These are phyloP conservation scores for Malus hybrid DNA, from an alignment of 331 rosid species.

Conservation along the genomic window DNA sequence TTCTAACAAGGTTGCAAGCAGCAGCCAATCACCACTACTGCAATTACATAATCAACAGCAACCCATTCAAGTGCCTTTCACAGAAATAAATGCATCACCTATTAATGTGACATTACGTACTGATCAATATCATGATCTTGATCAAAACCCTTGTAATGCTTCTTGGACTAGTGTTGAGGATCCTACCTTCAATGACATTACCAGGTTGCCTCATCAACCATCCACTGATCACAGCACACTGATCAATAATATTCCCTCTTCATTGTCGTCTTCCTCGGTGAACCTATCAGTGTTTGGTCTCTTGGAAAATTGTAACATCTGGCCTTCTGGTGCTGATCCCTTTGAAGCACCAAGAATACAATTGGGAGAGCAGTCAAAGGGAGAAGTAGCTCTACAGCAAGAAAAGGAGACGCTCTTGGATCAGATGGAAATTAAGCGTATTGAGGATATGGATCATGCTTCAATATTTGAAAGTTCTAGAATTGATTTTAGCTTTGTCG, in stretches of 20 bases:
- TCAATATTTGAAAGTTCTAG: slow-evolving; percentile 25
- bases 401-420: slow-evolving; percentile 26
- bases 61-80: slow-evolving; percentile 24
- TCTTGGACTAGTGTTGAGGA: not conserved
- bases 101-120: slow-evolving; percentile 9
- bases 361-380: slow-evolving; percentile 11
- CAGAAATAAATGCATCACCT: slow-evolving; percentile 9
- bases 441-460: not conserved
- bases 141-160: slow-evolving; percentile 10
- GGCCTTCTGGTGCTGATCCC: slow-evolving; percentile 28
- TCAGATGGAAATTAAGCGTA: too few species aligned
- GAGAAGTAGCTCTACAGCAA: slow-evolving; percentile 2
- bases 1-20: not conserved
- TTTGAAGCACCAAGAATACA: slow-evolving; percentile 1
- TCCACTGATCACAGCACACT: not conserved
- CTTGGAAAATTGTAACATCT: slow-evolving; percentile 12
- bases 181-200: not conserved
- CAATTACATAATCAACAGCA: slow-evolving; percentile 14
- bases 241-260: slow-evolving; percentile 4
- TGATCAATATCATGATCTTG: not conserved
- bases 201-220: not conserved
- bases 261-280: slow-evolving; percentile 25
- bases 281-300: slow-evolving; percentile 16
- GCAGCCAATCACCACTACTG: not conserved
- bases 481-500: slow-evolving; percentile 58